A percentile compares a stretch with the other conserved stretches of the same genome.
Conservation (phyloP, 352 stramenopile genomes). For the Phytophthora uliginosa region DNA sequence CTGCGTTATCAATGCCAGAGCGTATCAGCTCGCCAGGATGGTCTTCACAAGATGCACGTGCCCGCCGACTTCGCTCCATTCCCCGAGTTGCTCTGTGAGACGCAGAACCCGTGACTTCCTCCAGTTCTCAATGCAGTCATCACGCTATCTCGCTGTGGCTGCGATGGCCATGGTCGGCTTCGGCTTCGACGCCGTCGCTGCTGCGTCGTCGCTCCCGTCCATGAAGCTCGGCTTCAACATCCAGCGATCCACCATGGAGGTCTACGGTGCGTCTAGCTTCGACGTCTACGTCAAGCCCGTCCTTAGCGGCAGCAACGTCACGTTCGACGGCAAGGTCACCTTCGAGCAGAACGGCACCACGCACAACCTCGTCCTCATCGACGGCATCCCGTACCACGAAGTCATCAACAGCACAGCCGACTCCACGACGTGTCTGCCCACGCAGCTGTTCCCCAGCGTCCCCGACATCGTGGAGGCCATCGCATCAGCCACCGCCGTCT, state of each 20-base stretch:
- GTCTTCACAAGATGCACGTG: slow-evolving; percentile 6
- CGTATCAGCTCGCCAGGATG: slow-evolving; percentile 31
- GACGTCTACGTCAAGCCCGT: slow-evolving; percentile 56
- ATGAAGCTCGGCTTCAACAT: slow-evolving; percentile 55
- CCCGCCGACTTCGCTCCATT: slow-evolving; percentile 10
- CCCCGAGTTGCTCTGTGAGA: slow-evolving; percentile 15
- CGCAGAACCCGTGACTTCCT: slow-evolving; percentile 15
- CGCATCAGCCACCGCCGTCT: slow-evolving; percentile 39
- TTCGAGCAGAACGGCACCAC: slow-evolving; percentile 46
- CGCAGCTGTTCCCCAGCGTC: slow-evolving; percentile 39
- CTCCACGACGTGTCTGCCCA: slow-evolving; percentile 36
- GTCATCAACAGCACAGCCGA: slow-evolving; percentile 28
- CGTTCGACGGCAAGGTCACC: slow-evolving; percentile 54
- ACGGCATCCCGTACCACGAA: slow-evolving; percentile 47
- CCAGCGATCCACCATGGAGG: slow-evolving; percentile 61
- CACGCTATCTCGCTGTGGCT: not conserved
- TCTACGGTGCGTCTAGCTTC: slow-evolving; percentile 56
- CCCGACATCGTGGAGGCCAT: slow-evolving; percentile 46
- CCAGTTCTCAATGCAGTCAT: slow-evolving; percentile 19
- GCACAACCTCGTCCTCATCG: slow-evolving; percentile 53
- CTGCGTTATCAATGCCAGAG: slow-evolving; percentile 4
- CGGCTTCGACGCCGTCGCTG: slow-evolving; percentile 20
- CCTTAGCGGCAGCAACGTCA: slow-evolving; percentile 29
- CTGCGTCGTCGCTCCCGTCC: slow-evolving; percentile 35
- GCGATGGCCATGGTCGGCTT: slow-evolving; percentile 2